Conservation (phyloP, 164 flowering plant species). For the Tetrastigma voinierianum region DNA sequence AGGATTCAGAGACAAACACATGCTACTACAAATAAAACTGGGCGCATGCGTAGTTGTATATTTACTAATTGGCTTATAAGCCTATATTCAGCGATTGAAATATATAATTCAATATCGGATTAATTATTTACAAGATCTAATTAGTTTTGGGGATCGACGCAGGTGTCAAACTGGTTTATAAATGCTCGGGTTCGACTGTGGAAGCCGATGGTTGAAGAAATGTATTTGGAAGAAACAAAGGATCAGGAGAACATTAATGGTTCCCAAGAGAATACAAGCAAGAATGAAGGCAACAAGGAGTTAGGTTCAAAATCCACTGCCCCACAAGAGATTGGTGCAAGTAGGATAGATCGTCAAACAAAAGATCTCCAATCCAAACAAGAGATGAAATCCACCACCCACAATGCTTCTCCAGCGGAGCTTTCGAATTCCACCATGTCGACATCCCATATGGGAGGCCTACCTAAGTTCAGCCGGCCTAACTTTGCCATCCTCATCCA, state of each 20-base stretch:
- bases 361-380: neutral
- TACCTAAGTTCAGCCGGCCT: slow-evolving; percentile 17
- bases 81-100: too few species aligned
- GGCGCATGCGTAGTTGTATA: slow-evolving; percentile 85
- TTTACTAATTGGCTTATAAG: too few species aligned
- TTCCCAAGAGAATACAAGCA: slow-evolving; percentile 35
- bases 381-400: neutral
- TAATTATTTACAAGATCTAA: too few species aligned
- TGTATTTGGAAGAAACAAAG: slow-evolving; percentile 79
- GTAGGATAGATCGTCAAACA: neutral
- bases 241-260: slow-evolving; percentile 57
- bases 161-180: slow-evolving; percentile 95
- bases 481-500: slow-evolving; percentile 25
- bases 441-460: slow-evolving; percentile 14
- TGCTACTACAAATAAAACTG: slow-evolving; percentile 92
- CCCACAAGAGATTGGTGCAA: neutral
- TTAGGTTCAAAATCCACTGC: slow-evolving; percentile 27
- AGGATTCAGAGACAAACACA: slow-evolving; percentile 82
- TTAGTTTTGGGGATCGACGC: slow-evolving; percentile 15
- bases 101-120: too few species aligned
- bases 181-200: slow-evolving; percentile 87
- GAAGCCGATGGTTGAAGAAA: slow-evolving; percentile 87
- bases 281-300: slow-evolving; percentile 34
- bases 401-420: slow-evolving; percentile 5
- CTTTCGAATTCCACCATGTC: slow-evolving; percentile 16